These are phyloP conservation scores for Chaetomium sp. DNA, from an alignment of 2,329 filamentous ascomycete genomes.

Conservation along the genomic window DNA sequence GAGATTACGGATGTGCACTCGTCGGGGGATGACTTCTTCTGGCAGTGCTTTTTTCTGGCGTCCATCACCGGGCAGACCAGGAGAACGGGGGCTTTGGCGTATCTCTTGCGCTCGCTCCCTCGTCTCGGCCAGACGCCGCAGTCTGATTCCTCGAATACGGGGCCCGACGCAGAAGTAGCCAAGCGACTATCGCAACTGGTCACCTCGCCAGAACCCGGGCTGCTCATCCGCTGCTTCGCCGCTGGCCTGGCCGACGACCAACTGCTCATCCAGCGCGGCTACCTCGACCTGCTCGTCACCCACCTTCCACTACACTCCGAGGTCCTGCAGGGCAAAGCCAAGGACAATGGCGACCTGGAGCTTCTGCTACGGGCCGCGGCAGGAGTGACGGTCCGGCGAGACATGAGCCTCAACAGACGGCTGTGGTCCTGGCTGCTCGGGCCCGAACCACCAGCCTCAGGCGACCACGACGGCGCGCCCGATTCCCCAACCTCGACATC, in stretches of 20 bases:
- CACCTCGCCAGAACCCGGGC: conserved; percentile 81
- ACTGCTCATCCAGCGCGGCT: conserved; percentile 85
- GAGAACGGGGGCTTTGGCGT: conserved; percentile 80
- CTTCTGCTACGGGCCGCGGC: conserved; percentile 74
- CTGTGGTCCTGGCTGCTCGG: conserved; percentile 97
- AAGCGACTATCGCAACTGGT: conserved; percentile 58
- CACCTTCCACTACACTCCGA: conserved; percentile 79
- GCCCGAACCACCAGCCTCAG: conserved; percentile 50
- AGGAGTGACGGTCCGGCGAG: conserved; percentile 80
- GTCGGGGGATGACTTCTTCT: conserved; percentile 80
- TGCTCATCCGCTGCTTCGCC: conserved; percentile 85
- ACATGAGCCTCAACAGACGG: conserved; percentile 93
- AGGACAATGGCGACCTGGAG: conserved; percentile 64
- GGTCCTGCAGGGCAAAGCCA: conserved; percentile 70
- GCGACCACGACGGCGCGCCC: conserved; percentile 41
- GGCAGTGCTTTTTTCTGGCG: conserved; percentile 95
- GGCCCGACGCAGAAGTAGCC: conserved; percentile 36
- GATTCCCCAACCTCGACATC: conserved; percentile 40
- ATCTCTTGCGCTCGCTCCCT: conserved; percentile 72
- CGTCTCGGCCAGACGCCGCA: conserved; percentile 48
- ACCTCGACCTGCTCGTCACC: conserved; percentile 84
- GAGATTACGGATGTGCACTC: conserved; percentile 47
- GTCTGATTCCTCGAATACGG: conserved; percentile 28
- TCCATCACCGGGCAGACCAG: conserved; percentile 84
- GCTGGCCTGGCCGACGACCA: conserved; percentile 84